Conservation (phyloP, 2,329 filamentous ascomycete species). For the Penicillium crustosum region DNA sequence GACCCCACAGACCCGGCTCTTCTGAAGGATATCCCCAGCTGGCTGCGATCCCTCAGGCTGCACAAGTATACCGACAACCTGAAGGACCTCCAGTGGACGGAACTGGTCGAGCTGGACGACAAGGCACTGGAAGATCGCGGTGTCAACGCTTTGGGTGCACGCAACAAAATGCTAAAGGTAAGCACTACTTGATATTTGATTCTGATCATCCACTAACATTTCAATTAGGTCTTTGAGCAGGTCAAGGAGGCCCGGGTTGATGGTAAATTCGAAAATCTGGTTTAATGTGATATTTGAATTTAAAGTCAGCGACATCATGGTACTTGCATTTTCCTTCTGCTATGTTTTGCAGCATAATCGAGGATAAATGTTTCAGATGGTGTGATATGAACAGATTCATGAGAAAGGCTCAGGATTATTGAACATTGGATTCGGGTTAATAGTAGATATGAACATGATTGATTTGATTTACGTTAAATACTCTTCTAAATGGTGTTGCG, state of each 20-base stretch:
- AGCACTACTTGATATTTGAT: constrained; percentile 18
- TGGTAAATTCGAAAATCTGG: constrained; percentile 59
- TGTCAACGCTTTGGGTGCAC: constrained; percentile 89
- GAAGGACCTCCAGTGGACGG: constrained; percentile 96
- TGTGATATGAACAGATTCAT: constrained; percentile 31
- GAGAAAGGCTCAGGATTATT: constrained; percentile 26
- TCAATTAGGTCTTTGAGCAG: constrained; percentile 80
- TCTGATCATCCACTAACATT: constrained; percentile 24
- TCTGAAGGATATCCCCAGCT: constrained; percentile 91
- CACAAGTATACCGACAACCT: constrained; percentile 99
- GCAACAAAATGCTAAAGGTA: constrained; percentile 97
- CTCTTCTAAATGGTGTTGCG: neutral
- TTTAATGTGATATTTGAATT: constrained; percentile 23
- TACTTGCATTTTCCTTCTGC: constrained; percentile 28
- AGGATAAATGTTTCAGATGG: constrained; percentile 30
- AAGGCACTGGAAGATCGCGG: constrained; percentile 88
- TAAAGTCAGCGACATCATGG: constrained; percentile 21
- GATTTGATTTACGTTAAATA: constrained; percentile 10
- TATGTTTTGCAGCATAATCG: constrained; percentile 28
- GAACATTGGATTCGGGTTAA: constrained; percentile 29
- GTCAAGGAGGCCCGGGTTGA: constrained; percentile 78
- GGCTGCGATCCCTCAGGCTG: constrained; percentile 88
- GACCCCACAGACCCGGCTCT: constrained; percentile 90
- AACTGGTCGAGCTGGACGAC: constrained; percentile 87
- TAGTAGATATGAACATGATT: constrained; percentile 30